These are phyloP conservation scores for Vitis hybrid DNA, from an alignment of 177 flowering plant genomes.

Conservation along the genomic window DNA sequence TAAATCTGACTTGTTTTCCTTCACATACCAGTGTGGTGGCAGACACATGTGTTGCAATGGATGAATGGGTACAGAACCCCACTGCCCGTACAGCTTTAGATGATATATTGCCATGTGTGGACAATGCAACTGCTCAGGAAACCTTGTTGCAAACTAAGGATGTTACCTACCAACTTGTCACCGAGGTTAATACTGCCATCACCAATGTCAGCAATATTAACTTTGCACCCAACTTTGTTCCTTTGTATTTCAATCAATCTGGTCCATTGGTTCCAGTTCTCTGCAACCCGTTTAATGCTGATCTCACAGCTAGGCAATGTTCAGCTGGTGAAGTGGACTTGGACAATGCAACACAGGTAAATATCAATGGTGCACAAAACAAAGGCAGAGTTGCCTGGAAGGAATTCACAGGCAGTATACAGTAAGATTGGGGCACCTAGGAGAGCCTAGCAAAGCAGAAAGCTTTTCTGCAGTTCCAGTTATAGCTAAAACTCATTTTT, in stretches of 20 bases:
- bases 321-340: constrained; percentile 55
- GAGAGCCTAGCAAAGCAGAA: neutral
- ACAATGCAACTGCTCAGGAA: constrained; percentile 69
- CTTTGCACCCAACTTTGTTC: constrained; percentile 36
- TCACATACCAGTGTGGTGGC: constrained; percentile 51
- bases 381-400: too few species aligned
- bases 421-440: neutral
- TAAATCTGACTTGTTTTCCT: neutral
- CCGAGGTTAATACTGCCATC: constrained; percentile 49
- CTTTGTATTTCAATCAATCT: constrained; percentile 68
- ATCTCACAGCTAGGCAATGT: constrained; percentile 48
- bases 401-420: too few species aligned
- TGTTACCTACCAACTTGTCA: constrained; percentile 50
- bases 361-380: neutral
- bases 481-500: neutral
- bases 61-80: constrained; percentile 79
- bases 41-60: constrained; percentile 85
- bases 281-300: constrained; percentile 66
- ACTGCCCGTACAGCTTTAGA: constrained; percentile 76
- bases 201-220: constrained; percentile 52
- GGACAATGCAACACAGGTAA: constrained; percentile 68
- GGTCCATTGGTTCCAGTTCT: constrained; percentile 74
- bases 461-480: neutral
- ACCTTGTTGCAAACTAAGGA: constrained; percentile 48
- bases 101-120: constrained; percentile 80